A percentile compares a stretch with the other conserved stretches of the same genome.
These are phyloP conservation scores for Botryosphaeria dothidea DNA, from an alignment of 2,329 filamentous ascomycete genomes.

Conservation along the genomic window DNA sequence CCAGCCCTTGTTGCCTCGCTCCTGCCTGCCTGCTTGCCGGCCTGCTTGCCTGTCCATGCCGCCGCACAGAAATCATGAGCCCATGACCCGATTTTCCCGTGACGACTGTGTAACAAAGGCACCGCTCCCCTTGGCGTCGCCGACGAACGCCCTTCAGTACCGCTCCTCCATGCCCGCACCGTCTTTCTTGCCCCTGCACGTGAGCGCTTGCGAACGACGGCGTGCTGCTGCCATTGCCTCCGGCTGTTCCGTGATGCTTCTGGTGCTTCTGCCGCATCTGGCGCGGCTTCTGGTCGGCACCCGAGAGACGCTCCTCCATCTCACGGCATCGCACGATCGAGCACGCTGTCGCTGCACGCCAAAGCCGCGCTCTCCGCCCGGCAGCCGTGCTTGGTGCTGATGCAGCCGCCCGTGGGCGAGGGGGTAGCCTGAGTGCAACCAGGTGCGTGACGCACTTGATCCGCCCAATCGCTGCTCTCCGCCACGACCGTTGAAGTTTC, in stretches of 20 bases:
- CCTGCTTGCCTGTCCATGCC: not conserved
- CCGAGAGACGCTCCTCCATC: not conserved
- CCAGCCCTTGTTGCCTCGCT: not conserved
- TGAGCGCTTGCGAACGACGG: not conserved
- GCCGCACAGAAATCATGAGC: not conserved
- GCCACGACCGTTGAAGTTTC: not conserved
- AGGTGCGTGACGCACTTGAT: not conserved
- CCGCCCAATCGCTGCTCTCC: not conserved
- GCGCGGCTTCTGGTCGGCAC: not conserved
- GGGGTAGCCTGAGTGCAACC: not conserved
- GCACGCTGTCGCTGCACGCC: not conserved
- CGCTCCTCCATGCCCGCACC: not conserved
- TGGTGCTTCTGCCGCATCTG: not conserved
- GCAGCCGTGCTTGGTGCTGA: not conserved
- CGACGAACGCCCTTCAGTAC: not conserved
- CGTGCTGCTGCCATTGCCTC: not conserved
- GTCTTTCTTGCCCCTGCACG: not conserved
- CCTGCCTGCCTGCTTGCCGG: not conserved
- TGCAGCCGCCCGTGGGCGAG: not conserved
- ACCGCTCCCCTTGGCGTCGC: not conserved
- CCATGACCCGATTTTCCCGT: not conserved
- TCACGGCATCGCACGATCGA: conserved; percentile 5
- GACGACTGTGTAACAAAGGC: conserved; percentile 2
- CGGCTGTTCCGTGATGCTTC: conserved; percentile 8
- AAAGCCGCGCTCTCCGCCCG: conserved; percentile 10